phyloP scores from a whole-genome alignment of 2,329 filamentous ascomycete species.

The Trematosphaeria pertusa region DNA sequence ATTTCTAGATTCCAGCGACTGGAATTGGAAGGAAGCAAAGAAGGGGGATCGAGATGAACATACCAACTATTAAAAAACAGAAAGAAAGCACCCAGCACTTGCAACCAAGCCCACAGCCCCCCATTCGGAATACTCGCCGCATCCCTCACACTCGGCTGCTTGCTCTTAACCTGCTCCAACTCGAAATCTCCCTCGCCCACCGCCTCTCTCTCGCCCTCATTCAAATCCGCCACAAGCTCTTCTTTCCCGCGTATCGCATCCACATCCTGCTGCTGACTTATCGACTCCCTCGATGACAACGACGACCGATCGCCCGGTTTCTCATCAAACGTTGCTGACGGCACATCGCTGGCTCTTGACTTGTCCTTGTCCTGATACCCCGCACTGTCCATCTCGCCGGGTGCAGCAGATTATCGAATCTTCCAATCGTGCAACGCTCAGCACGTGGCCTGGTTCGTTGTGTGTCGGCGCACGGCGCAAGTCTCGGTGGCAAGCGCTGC shows the following conservation, averaged over 20 bases:
- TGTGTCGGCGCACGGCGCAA: too few relatives aligned
- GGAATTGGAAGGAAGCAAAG: too few relatives aligned
- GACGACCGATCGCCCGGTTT: constrained; percentile 21
- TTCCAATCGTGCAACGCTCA: too few relatives aligned
- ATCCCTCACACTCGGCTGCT: constrained; percentile 49
- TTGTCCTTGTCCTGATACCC: constrained; percentile 8
- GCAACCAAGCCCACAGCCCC: constrained; percentile 56
- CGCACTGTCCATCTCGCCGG: constrained; percentile 9
- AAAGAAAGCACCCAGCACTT: constrained; percentile 57
- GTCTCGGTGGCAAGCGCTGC: too few relatives aligned
- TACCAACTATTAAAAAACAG: constrained; percentile 58
- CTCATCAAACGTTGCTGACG: constrained; percentile 21
- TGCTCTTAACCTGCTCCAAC: constrained; percentile 30
- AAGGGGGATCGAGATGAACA: too few relatives aligned
- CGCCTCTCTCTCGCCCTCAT: constrained; percentile 2
- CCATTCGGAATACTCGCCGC: constrained; percentile 54
- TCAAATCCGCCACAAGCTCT: not conserved
- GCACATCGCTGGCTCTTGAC: not conserved
- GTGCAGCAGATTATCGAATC: too few relatives aligned
- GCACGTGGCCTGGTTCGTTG: too few relatives aligned
- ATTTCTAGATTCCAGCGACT: too few relatives aligned
- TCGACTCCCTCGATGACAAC: constrained; percentile 21
- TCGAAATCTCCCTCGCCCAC: not conserved
- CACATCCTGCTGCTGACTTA: constrained; percentile 11
- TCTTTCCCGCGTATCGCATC: not conserved